A percentile compares a stretch with the other conserved stretches of the same genome.
Evolutionary conservation across 2,329 filamentous ascomycete species (phyloP).

Genomic region (Trichoderma aggressivum): DNA sequence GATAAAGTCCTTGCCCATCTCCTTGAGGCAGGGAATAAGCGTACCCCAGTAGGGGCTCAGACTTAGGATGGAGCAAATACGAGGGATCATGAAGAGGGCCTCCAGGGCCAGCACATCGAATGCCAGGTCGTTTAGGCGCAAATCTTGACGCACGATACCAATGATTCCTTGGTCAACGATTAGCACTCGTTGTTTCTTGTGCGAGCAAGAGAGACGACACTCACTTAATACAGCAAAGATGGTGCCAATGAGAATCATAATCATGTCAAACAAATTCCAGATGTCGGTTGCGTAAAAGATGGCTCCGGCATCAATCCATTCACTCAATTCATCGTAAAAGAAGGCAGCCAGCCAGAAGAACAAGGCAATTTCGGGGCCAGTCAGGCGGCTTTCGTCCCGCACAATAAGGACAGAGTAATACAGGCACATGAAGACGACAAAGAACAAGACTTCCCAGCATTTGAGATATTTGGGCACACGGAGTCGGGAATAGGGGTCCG

Average conservation of each 20-base stretch:
- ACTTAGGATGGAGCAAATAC: slow-evolving; percentile 82
- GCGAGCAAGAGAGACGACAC: slow-evolving; percentile 31
- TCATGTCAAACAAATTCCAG: slow-evolving; percentile 72
- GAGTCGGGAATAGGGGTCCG: slow-evolving; percentile 71
- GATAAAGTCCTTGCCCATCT: slow-evolving; percentile 91
- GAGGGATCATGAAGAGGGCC: slow-evolving; percentile 84
- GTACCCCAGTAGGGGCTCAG: slow-evolving; percentile 89
- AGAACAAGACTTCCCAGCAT: slow-evolving; percentile 79
- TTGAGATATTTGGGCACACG: slow-evolving; percentile 82
- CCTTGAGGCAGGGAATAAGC: slow-evolving; percentile 83
- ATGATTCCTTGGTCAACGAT: slow-evolving; percentile 30
- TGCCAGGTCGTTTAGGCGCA: slow-evolving; percentile 67
- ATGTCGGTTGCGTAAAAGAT: slow-evolving; percentile 82
- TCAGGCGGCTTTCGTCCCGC: slow-evolving; percentile 63
- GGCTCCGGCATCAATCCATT: slow-evolving; percentile 80
- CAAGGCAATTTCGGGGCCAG: slow-evolving; percentile 65
- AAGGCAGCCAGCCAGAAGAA: slow-evolving; percentile 87
- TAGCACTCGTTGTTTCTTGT: neutral
- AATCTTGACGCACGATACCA: slow-evolving; percentile 48
- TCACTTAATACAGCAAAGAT: slow-evolving; percentile 69
- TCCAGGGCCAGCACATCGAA: slow-evolving; percentile 90
- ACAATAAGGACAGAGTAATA: slow-evolving; percentile 86
- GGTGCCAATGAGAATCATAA: slow-evolving; percentile 70
- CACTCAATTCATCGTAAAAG: slow-evolving; percentile 80
- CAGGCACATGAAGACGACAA: slow-evolving; percentile 68